phyloP scores from a whole-genome alignment of 2,329 filamentous ascomycete genomes.

The Lecanicillium sp. region DNA sequence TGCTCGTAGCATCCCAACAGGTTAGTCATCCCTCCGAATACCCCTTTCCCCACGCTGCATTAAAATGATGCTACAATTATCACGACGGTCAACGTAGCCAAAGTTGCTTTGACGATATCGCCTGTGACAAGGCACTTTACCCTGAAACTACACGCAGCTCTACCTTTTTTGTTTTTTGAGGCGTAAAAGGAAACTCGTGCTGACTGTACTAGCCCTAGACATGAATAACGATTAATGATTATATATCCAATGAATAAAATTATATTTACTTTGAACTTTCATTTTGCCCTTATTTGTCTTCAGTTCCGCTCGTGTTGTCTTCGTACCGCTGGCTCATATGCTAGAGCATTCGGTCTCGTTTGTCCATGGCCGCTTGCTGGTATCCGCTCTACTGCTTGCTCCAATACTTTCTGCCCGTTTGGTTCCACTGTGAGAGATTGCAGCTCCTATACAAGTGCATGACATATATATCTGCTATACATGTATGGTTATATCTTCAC shows the following conservation, averaged over 20 bases:
- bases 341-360: too few species aligned
- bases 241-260: neutral
- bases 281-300: neutral
- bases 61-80: constrained; percentile 39
- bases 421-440: too few species aligned
- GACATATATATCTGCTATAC: too few species aligned
- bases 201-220: neutral
- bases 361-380: too few species aligned
- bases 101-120: constrained; percentile 39
- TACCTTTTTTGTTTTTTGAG: neutral
- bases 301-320: too few species aligned
- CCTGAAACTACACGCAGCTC: constrained; percentile 20
- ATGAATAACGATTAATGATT: neutral
- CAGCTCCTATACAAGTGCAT: too few species aligned
- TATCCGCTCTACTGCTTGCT: too few species aligned
- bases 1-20: constrained; percentile 8
- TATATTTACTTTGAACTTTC: neutral
- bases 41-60: neutral
- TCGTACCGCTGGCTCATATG: too few species aligned
- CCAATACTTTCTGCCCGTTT: too few species aligned
- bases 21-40: constrained; percentile 23
- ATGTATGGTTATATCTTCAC: too few species aligned
- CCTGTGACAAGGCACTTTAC: constrained; percentile 39
- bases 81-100: constrained; percentile 45
- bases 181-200: neutral